Base-by-base conservation (phyloP, 2,329 filamentous ascomycete species). In the Fusarium sp. region DNA sequence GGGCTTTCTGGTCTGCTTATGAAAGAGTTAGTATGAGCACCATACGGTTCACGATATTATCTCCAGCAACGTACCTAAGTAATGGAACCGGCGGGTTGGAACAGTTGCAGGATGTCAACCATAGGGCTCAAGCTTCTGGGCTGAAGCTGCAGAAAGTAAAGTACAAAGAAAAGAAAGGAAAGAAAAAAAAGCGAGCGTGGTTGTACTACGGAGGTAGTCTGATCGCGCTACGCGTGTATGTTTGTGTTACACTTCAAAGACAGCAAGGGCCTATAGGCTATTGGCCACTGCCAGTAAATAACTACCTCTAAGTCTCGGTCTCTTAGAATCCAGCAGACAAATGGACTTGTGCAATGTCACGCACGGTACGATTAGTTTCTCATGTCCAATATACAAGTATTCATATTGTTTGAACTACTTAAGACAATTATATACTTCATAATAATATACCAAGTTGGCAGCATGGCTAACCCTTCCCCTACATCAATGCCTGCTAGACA, bases 381-480 rank as follows among this genome's bases (percentile, higher is more conserved):
- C 18, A n/a, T 37, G 11, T 37, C 18, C 34, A n/a, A 37, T n/a
- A 37, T 37, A n/a, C 18, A 37, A 37, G 34, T 37, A n/a, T 37
- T n/a, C 18, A n/a, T 37, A n/a, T 37, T 37, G 34, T n/a, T 37
- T 37, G 18, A n/a, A 37, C 3, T 37, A 37, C 34, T 37, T n/a
- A 37, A n/a, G 34, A 37, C n/a, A 6, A 37, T 37, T 37, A 37
- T n/a, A 42, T 52, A 30, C 42, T 45, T 45, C 4, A 45, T 45
- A 8, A 45, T 37, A 34, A 30, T 51, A 30, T 43, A 37, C 16
- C 13, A 10, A 25, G 6, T 23, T 18, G 2, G 9, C 52, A 30
- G n/a, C 23, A n/a, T 25, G 16, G 21, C 21, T 6, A 69, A 65
- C 65, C 48, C 7, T n/a, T 19, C 34, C 45, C 4, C 56, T 62